These are phyloP conservation scores for Ensete glaucum DNA, from an alignment of 176 grass and related monocot genomes.

Conservation along the genomic window DNA sequence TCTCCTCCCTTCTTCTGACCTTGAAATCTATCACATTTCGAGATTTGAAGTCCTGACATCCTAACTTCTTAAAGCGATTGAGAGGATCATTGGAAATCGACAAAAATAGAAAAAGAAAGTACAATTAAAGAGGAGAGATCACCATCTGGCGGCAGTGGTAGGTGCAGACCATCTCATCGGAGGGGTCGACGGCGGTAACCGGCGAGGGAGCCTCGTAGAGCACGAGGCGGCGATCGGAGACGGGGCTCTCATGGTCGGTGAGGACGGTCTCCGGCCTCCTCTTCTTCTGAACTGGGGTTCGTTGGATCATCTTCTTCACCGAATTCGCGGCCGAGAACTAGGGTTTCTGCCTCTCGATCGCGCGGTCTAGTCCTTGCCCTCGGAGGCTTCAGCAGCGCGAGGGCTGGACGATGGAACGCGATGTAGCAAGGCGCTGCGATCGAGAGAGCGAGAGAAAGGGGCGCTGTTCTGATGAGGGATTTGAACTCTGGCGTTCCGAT, in stretches of 20 bases:
- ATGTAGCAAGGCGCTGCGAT: not conserved
- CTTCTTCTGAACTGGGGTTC: constrained; percentile 68
- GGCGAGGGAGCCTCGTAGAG: constrained; percentile 38
- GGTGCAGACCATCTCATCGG: constrained; percentile 69
- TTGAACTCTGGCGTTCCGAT: no score
- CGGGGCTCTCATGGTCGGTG: constrained; percentile 31
- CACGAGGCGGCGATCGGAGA: constrained; percentile 79
- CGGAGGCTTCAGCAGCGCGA: not conserved
- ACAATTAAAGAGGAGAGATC: not conserved
- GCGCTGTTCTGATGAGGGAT: no score
- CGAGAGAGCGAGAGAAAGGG: no score
- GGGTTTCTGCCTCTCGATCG: not conserved
- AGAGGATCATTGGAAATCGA: no score
- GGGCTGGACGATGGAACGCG: not conserved
- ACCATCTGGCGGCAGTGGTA: constrained; percentile 99
- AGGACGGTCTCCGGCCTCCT: constrained; percentile 28
- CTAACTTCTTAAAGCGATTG: no score
- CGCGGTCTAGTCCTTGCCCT: not conserved
- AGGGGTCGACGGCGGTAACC: constrained; percentile 27
- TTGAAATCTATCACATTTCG: no score
- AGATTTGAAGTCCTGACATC: no score
- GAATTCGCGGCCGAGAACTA: not conserved
- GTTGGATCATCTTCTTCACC: constrained; percentile 48
- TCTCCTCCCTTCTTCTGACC: no score
- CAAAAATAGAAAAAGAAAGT: not conserved